Base-by-base conservation (phyloP, 805 yeast genomes). In the Barnettozyma salicaria region DNA sequence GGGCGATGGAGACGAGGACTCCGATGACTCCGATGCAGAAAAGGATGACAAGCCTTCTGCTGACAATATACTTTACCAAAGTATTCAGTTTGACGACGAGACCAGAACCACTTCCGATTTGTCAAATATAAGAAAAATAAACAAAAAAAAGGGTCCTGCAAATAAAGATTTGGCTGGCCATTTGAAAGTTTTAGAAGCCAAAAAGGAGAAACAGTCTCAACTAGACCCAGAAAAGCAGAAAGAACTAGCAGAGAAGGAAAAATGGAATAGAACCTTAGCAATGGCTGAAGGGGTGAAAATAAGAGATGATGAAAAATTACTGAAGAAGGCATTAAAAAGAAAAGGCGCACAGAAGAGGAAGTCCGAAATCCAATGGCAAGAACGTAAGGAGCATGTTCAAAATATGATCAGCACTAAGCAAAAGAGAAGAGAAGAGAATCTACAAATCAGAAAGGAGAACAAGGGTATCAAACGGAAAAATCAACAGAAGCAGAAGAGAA, bases 301-400 rank as follows among this genome's bases (percentile, higher is more conserved):
- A 31, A 83, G 82, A 50, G 96, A 92, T 60, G 94, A 90, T 59
- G 97, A 90, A 58, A 80, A 77, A 55, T 64, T 92, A 50, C 72
- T 92, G 60, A 81, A 80, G 53, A 90, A 86, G 59, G 85, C 97
- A 3, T 61, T 90, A 43, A 88, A 83, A 65, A 73, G 83, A 50
- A 85, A 87, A 56, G 90, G 86, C 50, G 77, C 83, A 43, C 72
- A 73, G 55, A 92, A 92, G 68, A 74, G 84, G 54, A 85, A 80
- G 66, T 81, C 94, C 40, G 95, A 87, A 52, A 66, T 76, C 35
- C 95, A 90, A 60, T 92, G 99, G 99, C 73, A 66, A 47, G 97
- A 90, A 35, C 76, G 99, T 48, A 80, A 84, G 57, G 83, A 80
- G 50, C 72, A 72, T 25, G 96, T 92, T 11, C 75, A 76, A 41